A percentile compares a stretch with the other conserved stretches of the same genome.
Evolutionary conservation across 2,329 filamentous ascomycete species (phyloP).

Genomic region (Raffaelea arxii): DNA sequence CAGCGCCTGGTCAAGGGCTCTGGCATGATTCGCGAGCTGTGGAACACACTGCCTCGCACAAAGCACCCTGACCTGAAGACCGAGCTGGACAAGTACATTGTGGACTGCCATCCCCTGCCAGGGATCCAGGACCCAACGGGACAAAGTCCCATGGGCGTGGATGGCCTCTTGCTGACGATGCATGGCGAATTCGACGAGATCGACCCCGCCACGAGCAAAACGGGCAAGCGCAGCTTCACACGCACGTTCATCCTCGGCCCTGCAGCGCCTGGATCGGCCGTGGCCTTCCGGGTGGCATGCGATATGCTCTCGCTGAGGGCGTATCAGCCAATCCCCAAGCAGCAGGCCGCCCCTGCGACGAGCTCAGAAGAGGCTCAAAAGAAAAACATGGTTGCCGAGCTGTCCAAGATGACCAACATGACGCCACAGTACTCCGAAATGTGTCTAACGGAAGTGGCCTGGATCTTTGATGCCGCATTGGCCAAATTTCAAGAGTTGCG

Average conservation of each 20-base stretch:
- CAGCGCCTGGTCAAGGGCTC: conserved; percentile 57
- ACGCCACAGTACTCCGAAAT: conserved; percentile 67
- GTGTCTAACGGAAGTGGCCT: conserved; percentile 70
- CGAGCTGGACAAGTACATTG: conserved; percentile 64
- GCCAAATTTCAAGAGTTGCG: conserved; percentile 67
- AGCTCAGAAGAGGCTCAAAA: conserved; percentile 32
- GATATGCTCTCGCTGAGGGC: conserved; percentile 69
- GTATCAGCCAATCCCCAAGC: conserved; percentile 43
- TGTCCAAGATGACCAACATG: conserved; percentile 73
- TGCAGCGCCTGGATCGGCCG: conserved; percentile 48
- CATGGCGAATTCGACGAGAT: conserved; percentile 79
- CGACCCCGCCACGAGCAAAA: conserved; percentile 43
- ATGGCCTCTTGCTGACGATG: conserved; percentile 68
- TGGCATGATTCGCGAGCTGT: conserved; percentile 55
- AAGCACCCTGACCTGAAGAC: conserved; percentile 62
- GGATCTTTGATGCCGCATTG: conserved; percentile 70
- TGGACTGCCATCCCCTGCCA: conserved; percentile 69
- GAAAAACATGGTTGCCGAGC: conserved; percentile 62
- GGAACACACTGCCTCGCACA: conserved; percentile 62
- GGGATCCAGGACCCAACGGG: conserved; percentile 61
- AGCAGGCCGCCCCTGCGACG: conserved; percentile 10
- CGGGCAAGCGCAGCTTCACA: conserved; percentile 67
- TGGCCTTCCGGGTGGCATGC: conserved; percentile 63
- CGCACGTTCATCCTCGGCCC: conserved; percentile 73
- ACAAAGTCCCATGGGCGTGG: conserved; percentile 55